Evolutionary conservation across 257 asterid genomes (phyloP), one percentile per base, ranked within the genome.

Genomic region (Gentiana macrophylla): DNA sequence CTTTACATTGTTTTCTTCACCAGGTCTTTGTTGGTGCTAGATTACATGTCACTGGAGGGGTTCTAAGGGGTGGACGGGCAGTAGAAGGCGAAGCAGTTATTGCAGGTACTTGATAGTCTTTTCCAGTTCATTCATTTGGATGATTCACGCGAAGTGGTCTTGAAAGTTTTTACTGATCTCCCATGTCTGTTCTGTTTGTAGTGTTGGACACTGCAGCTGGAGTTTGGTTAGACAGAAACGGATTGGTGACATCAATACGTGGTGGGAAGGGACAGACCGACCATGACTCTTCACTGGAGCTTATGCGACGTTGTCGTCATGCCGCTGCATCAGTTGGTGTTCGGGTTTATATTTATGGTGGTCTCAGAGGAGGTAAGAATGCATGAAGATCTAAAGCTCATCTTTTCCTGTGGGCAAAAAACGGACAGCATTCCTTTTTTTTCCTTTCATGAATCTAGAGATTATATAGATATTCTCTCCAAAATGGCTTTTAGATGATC

Each of bases 151-250:
- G 58, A 41, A 8, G 45, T 52, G 36, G 9, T 50, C 24, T 38
- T 70, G 63, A 53, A 60, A 38, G 24, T 24, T 35, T 9, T n/a
- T 67, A 49, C 67, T 69, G 46, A 47, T 64, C 59, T 52, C 47
- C 59, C 0, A 9, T 63, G 24, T 45, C 70, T 37, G 59, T 79
- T 74, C 67, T 62, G 57, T 74, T 69, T 63, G 43, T 67, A 92
- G 99, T 92, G 32, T 76, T 92, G 84, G 99, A 92, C 72, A 92
- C 99, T 64, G 95, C 99, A 52, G 99, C 94, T 57, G 99, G 99
- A 69, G 99, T 92, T 73, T 92, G 99, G 99, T 80, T 89, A 35
- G 97, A 92, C 67, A 82, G 78, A 66, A 77, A 92, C 43, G 99
- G 97, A 59, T 65, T 86, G 69, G 99, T 92, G 76, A 88, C 97